phyloP scores from a whole-genome alignment of 192 early-diverging fungal genomes.

The Mortierella claussenii region DNA sequence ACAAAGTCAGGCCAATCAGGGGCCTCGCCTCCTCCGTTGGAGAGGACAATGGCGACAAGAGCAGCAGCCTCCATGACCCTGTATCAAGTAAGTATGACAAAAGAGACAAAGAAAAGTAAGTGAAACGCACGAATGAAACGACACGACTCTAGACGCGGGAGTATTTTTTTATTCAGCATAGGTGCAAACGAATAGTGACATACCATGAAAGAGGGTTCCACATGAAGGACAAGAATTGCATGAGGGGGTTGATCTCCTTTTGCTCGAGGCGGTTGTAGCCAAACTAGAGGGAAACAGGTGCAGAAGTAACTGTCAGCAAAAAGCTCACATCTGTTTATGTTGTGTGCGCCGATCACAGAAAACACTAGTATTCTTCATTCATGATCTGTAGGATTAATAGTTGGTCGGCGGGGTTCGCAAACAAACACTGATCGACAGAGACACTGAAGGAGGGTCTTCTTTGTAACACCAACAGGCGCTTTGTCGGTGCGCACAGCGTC shows the following conservation, averaged over 20 bases:
- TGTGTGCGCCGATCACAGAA: too few species aligned
- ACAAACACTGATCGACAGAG: too few species aligned
- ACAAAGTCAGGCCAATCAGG: constrained; percentile 89
- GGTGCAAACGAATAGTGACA: neutral
- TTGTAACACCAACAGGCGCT: too few species aligned
- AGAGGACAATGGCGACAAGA: constrained; percentile 81
- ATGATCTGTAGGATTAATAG: too few species aligned
- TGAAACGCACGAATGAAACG: neutral
- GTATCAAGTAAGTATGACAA: constrained; percentile 2
- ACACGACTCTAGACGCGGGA: too few species aligned
- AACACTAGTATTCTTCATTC: too few species aligned
- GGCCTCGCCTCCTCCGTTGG: constrained; percentile 73
- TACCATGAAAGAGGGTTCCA: constrained; percentile 82
- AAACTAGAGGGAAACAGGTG: constrained; percentile 57
- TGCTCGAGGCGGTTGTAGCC: constrained; percentile 78
- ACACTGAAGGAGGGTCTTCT: too few species aligned
- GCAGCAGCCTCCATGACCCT: constrained; percentile 87
- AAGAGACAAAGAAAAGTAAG: neutral
- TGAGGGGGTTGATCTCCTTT: constrained; percentile 81
- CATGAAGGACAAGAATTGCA: constrained; percentile 90
- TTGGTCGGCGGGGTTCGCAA: too few species aligned
- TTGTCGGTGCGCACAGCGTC: too few species aligned
- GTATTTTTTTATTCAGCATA: too few species aligned
- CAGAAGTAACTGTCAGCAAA: too few species aligned
- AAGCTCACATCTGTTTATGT: too few species aligned